These are phyloP conservation scores for Gynostemma pentaphyllum DNA, from an alignment of 306 rosid genomes.

Conservation along the genomic window DNA sequence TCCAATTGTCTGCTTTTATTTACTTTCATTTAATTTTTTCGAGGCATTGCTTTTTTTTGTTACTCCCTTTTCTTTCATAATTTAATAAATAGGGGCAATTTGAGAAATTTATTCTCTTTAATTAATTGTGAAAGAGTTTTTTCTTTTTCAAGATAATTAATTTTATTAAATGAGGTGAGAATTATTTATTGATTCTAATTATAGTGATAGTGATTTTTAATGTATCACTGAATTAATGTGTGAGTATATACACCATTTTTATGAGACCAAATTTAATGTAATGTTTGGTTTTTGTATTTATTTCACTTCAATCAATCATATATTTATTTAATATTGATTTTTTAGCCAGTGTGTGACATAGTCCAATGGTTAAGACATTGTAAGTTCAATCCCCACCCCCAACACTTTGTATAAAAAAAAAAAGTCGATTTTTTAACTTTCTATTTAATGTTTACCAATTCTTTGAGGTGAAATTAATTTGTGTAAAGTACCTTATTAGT, in stretches of 20 bases:
- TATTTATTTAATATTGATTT: neutral
- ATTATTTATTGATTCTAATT: neutral
- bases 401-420: no score
- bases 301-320: neutral
- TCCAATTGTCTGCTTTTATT: neutral
- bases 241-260: neutral
- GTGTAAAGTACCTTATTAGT: no score
- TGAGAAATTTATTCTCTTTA: no score
- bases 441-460: no score
- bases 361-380: no score
- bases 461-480: no score
- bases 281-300: neutral
- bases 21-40: neutral
- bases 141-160: neutral
- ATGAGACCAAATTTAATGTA: neutral
- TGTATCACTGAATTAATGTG: neutral
- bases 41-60: neutral
- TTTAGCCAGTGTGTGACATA: no score
- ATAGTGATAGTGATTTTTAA: neutral
- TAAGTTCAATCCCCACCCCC: no score
- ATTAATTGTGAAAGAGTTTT: neutral
- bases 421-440: no score
- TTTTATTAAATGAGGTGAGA: neutral
- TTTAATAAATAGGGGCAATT: neutral
- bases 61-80: neutral